phyloP scores from a whole-genome alignment of 139 green algal genomes.

The Tetradesmus lagerheimii region DNA sequence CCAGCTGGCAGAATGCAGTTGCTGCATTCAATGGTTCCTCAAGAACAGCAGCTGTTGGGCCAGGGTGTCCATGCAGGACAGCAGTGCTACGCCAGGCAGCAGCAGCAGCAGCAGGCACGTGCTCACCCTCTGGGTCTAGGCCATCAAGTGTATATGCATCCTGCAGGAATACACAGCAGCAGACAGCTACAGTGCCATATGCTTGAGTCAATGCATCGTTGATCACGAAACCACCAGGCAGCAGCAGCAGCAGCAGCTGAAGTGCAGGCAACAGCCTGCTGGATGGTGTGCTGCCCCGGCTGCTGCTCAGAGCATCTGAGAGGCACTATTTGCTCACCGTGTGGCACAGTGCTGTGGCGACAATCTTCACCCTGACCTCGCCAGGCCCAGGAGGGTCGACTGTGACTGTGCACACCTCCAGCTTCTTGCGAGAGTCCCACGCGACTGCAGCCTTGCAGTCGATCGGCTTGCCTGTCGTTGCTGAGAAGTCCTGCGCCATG shows the following conservation, averaged over 20 bases:
- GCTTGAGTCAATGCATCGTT: too few species aligned
- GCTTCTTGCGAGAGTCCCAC: constrained; percentile 87
- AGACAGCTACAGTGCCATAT: neutral
- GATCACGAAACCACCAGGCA: neutral
- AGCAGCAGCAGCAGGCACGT: neutral
- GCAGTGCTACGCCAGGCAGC: neutral
- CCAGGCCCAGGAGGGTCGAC: constrained; percentile 89
- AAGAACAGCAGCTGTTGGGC: neutral
- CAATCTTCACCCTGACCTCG: constrained; percentile 94
- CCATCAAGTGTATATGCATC: constrained; percentile 95
- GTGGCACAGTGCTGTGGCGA: constrained; percentile 95
- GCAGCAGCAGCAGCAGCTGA: neutral
- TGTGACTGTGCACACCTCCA: constrained; percentile 87
- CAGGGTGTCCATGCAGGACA: neutral
- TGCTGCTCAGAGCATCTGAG: neutral
- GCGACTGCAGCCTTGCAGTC: constrained; percentile 95
- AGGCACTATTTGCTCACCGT: constrained; percentile 61
- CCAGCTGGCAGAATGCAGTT: neutral
- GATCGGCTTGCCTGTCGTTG: constrained; percentile 77
- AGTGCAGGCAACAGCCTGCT: neutral
- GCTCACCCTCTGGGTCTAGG: constrained; percentile 72
- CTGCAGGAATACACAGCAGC: constrained; percentile 24
- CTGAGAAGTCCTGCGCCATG: constrained; percentile 9
- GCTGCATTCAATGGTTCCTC: neutral
- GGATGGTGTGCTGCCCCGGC: neutral